Evolutionary conservation across 2,329 filamentous ascomycete species (phyloP).

Genomic region (Trichoderma sp.): DNA sequence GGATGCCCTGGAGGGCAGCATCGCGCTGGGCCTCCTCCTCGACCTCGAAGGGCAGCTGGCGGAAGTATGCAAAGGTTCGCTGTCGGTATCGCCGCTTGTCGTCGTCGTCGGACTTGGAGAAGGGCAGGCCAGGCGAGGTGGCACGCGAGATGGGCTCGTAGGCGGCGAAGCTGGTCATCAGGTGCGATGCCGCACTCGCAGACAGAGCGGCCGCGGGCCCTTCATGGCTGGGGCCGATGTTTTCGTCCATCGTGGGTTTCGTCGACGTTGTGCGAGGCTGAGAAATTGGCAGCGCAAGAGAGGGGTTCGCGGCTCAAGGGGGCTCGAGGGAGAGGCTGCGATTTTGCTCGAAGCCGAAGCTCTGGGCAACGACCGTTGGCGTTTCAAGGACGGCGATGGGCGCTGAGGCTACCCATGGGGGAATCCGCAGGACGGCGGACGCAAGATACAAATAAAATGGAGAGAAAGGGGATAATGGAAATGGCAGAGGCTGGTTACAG

Average conservation of each 20-base stretch:
- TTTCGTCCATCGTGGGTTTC: conserved; percentile 40
- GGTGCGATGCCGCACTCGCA: conserved; percentile 36
- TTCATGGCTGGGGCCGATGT: conserved; percentile 38
- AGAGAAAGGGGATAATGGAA: background rate
- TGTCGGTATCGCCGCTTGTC: conserved; percentile 72
- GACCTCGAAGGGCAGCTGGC: conserved; percentile 83
- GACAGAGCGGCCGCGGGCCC: conserved; percentile 35
- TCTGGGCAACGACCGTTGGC: conserved; percentile 13
- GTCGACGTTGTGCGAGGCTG: conserved; percentile 6
- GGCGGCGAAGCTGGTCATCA: conserved; percentile 43
- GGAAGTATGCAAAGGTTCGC: conserved; percentile 90
- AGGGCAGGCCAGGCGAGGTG: conserved; percentile 74
- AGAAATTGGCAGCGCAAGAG: conserved; percentile 1
- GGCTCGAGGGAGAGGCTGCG: background rate
- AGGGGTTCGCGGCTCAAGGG: conserved; percentile 10
- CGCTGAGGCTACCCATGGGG: conserved; percentile 21
- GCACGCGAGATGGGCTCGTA: conserved; percentile 78
- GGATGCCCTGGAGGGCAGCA: conserved; percentile 77
- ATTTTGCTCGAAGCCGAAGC: background rate
- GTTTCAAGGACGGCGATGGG: conserved; percentile 5
- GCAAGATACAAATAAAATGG: background rate
- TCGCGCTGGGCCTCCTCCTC: conserved; percentile 80
- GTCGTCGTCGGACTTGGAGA: conserved; percentile 50
- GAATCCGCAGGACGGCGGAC: conserved; percentile 11
- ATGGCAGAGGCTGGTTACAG: background rate